Evolutionary conservation across 202 grass and related monocot genomes (phyloP).

Genomic region (Miscanthus sacchariflorus): DNA sequence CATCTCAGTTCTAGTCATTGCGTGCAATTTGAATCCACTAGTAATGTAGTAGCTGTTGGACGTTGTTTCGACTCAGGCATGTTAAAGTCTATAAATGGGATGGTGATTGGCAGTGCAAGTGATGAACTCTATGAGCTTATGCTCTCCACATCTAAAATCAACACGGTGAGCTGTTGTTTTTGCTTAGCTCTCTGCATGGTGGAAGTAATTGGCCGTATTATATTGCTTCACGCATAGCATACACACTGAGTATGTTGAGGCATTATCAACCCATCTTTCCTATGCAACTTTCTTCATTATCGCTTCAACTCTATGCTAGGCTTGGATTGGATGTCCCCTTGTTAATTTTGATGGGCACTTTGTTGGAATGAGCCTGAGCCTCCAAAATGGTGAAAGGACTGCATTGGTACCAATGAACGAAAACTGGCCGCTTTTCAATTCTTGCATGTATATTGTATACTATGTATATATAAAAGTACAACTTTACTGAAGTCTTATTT

Average conservation of each 20-base stretch:
- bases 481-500: too few relatives aligned
- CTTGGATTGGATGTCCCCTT: conserved; percentile 6
- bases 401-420: conserved; percentile 9
- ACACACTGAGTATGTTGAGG: not conserved
- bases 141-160: too few relatives aligned
- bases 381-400: not conserved
- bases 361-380: conserved; percentile 26
- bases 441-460: too few relatives aligned
- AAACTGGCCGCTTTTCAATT: not conserved
- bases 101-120: not conserved
- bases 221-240: not conserved
- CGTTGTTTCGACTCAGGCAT: conserved; percentile 11
- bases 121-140: not conserved
- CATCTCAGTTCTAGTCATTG: not conserved
- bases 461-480: too few relatives aligned
- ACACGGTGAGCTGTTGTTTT: not conserved
- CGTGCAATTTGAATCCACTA: conserved; percentile 1
- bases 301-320: conserved; percentile 18
- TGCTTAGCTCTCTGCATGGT: not conserved
- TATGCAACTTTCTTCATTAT: not conserved
- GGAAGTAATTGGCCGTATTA: not conserved
- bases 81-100: not conserved
- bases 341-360: not conserved
- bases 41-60: not conserved
- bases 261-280: not conserved